These are phyloP conservation scores for Penicillium hordei DNA, from an alignment of 2,329 filamentous ascomycete genomes.

Conservation along the genomic window DNA sequence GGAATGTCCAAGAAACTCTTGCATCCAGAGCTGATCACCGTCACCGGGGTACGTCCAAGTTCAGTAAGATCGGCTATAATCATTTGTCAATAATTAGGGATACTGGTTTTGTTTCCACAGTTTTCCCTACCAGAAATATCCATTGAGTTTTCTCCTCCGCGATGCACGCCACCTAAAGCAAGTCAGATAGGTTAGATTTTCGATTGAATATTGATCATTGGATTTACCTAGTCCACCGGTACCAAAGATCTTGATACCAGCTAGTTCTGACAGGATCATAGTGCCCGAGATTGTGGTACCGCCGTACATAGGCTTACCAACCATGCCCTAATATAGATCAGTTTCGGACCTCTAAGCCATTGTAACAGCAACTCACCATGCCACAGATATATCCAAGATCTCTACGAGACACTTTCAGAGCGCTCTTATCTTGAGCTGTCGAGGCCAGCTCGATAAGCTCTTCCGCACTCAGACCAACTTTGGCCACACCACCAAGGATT, in stretches of 20 bases:
- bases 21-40: constrained; percentile 85
- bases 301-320: constrained; percentile 71
- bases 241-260: constrained; percentile 88
- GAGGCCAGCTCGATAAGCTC: constrained; percentile 71
- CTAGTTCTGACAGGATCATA: constrained; percentile 82
- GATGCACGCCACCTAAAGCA: constrained; percentile 72
- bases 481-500: constrained; percentile 77
- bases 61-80: constrained; percentile 79
- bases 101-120: not conserved
- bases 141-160: constrained; percentile 80
- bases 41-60: constrained; percentile 82
- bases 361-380: constrained; percentile 54
- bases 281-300: constrained; percentile 93
- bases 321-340: constrained; percentile 53
- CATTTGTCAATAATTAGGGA: constrained; percentile 3
- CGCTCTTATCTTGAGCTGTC: constrained; percentile 63
- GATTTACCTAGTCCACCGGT: constrained; percentile 75
- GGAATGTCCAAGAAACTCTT: constrained; percentile 96
- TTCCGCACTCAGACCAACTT: constrained; percentile 70
- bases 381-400: constrained; percentile 82
- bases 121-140: constrained; percentile 68
- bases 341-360: not conserved
- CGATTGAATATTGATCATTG: too few relatives aligned
- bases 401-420: constrained; percentile 80
- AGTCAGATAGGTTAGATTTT: constrained; percentile 14